Base-by-base conservation (phyloP, 768 basidiomycete genomes). In the Russula vinacea region DNA sequence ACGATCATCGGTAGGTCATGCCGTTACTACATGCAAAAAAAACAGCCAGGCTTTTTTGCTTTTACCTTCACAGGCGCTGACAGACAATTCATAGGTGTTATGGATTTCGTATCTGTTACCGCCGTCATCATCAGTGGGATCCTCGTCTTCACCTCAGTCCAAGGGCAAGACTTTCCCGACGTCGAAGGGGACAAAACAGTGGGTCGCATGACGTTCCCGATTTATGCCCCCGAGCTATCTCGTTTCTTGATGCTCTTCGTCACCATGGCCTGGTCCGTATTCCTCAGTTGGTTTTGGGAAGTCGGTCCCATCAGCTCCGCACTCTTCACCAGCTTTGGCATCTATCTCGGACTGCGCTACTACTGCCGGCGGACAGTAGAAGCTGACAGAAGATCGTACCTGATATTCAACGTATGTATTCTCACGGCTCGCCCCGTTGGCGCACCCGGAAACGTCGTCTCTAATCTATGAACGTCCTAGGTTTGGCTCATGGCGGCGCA, bases 121-220 rank as follows among this genome's bases (percentile, higher is more conserved):
- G 69, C 70, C 10, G 62, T 71, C 49, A 42, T 56, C 29, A 65
- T 68, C 13, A 66, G 64, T 19, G 63, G 62, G 22, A 37, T 62
- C 45, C 60, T 69, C 51, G 68, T 71, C 22, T 63, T 66, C 5
- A 71, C 68, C 10, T 67, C 68, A 3, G 66, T 71, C 1, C 70
- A 69, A 37, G 61, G 60, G 1, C 71, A 71, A 51, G 71, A 72
- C 65, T 71, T 72, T 60, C 61, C 64, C 7, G 71, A 72, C 60
- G 69, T 70, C 35, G 69, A 66, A 45, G 71, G 71, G 14, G 71
- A 72, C 60, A 62, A 52, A 47, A 52, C 50, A 1, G 56, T 49
- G 9, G 66, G 71, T 9, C 70, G 71, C 37, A 61, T 54, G 57
- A 72, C 71, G 2, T 68, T 71, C 53, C 70, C 70, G 5, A 71